Evolutionary conservation across 2,329 filamentous ascomycete genomes (phyloP), one percentile per base, ranked within the genome.

Genomic region (Diaporthe sp.): DNA sequence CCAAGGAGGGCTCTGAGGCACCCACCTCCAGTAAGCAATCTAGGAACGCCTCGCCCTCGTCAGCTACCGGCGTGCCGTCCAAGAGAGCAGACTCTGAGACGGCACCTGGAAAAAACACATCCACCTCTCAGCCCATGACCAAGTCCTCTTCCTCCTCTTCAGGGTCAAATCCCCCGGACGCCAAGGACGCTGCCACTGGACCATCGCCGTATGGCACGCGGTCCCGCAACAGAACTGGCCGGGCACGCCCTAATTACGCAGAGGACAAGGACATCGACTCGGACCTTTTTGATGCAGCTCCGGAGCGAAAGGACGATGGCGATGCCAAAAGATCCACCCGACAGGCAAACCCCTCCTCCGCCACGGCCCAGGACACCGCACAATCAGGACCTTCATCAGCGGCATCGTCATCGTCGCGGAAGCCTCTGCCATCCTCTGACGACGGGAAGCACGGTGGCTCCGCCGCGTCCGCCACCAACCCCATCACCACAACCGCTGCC

Each of bases 181-280:
- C 84, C 74, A 90, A 88, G 81, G 89, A 91, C 75, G 83, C 82
- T 77, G 82, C 85, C 78, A 88, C 89, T 77, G 86, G 85, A 38
- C 87, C 93, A 68, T 92, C 91, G 78, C 92, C 92, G 64, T 98
- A 99, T 84, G 96, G 96, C 81, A 99, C 97, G 82, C 93, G 96
- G 80, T 98, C 96, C 79, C 94, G 97, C 83, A 97, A 97, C 84
- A 93, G 96, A 81, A 92, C 91, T 74, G 93, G 94, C 80, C 91
- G 90, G 78, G 89, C 93, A 79, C 94, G 97, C 78, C 92, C 93
- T 78, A 99, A 99, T 85, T 99, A 99, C 84, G 96, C 97, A 68
- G 97, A 99, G 85, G 94, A 96, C 84, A 94, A 91, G 85, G 96
- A 98, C 83, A 88, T 96, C 78, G 96, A 98, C 80, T 92, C 94